Base-by-base conservation (phyloP, 2,329 filamentous ascomycete species). In the Penicillium expansum region DNA sequence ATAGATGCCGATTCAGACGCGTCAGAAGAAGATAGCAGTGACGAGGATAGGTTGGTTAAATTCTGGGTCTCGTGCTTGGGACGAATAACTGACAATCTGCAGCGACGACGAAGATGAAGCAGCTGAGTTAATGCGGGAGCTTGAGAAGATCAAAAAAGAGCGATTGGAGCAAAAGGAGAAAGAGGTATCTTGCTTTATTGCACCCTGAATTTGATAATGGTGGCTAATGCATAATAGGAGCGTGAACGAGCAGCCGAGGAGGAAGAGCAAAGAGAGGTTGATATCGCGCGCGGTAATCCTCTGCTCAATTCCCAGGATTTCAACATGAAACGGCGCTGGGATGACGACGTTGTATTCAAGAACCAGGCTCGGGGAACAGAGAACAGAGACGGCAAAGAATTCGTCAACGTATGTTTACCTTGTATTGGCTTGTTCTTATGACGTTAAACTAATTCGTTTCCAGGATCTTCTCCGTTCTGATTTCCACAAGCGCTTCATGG, bases 341-440 rank as follows among this genome's bases (percentile, higher is more conserved):
- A 99, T 67, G 94, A 99, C 68, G 94, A 99, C 72, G 94, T 99
- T 13, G 92, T 99, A 3, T 99, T 99, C 79, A 97, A 96, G 80
- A 99, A 99, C 75, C 94, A 99, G 78, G 94, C 93, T 33, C 84
- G 94, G 57, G 94, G 93, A 9, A 96, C 92, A 0, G 93, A 97
- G 71, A 91, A 97, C 61, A 92, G 88, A 79, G 86, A 88, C 61
- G 92, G 89, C 79, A 95, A 93, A 79, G 92, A 96, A 76, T 99
- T 99, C 77, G 92, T 99, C 75, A 99, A 99, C 72, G 92, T 91
- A 74, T 78, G 86, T 48, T 39, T 35, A 20, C 20, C n/a, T 33
- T 48, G 47, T 45, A 43, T 32, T 39, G 47, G 37, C n/a, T 48
- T 13, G 29, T 35, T 48, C 3, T 48, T 38, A 18, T 10, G 14